Base-by-base conservation (phyloP, 1,284 basidiomycete species). In the Meira miltonrushii region DNA sequence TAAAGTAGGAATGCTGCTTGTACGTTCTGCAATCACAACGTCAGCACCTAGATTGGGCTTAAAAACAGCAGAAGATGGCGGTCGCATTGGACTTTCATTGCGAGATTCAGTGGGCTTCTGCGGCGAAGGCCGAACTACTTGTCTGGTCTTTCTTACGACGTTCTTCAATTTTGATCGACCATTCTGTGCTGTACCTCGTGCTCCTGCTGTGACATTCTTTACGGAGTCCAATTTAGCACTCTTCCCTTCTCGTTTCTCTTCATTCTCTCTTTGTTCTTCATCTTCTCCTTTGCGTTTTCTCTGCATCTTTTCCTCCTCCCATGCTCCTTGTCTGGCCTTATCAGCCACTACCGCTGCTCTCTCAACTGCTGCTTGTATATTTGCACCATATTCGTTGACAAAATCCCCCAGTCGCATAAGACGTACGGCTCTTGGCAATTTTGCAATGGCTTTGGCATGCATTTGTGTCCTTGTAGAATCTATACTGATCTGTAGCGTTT, bases 221-320 rank as follows among this genome's bases (percentile, higher is more conserved):
- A 63, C 63, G 1, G 33, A 17, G 4, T 38, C 55, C 54, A 19
- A 21, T 33, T 12, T 21, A 41, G 39, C 21, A n/a, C 0, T 28
- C 33, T 9, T 44, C 49, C 11, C 58, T 60, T 1, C 60, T 60
- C n/a, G 59, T 55, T 41, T 58, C 63, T 25, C 64, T 59, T 28
- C 23, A n/a, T 13, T 15, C 10, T 23, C 47, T 33, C 28, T 33
- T 13, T 23, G 7, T 33, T 15, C 47, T 41, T 0, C 67, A 51
- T 17, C 64, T 67, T 2, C 62, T 33, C 21, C 64, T 61, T n/a
- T 43, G 55, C 0, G 63, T 33, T 55, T 55, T 52, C 61, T 55
- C n/a, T 58, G 53, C 53, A 68, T 59, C 55, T 65, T 58, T n/a
- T 68, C 68, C 63, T 64, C 67, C 39, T 68, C 68, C 51, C 55